Base-by-base conservation (phyloP, 176 grass and related monocot species). In the Otatea glauca region DNA sequence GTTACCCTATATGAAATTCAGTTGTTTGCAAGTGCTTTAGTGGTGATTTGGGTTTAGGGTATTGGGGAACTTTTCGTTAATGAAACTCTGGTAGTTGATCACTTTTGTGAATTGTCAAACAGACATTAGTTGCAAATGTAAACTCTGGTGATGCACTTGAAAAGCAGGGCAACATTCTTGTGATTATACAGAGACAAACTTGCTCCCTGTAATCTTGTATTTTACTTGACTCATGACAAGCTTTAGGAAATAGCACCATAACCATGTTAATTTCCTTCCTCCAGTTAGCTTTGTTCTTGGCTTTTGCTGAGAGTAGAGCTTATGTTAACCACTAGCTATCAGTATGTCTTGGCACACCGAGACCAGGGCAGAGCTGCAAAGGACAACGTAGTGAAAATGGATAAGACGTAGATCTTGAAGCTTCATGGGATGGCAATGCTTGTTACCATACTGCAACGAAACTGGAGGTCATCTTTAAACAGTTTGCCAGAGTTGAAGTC, bases 1-100 rank as follows among this genome's bases (percentile, higher is more conserved):
- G 42, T 72, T 15, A 47, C 69, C n/a, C n/a, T 70, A 13, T 43
- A 39, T 70, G 38, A 43, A 43, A 53, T 74, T 74, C 48, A 54
- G 21, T 53, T 12, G 6, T 32, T 59, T 58, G 53, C 53, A 58
- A 76, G 55, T 59, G 53, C 34, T 59, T 59, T 54, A 42, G 16
- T 39, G 65, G 35, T 39, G 2, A 68, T 68, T 67, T 67, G 4
- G 7, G 17, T 68, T 39, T 68, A 39, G 35, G 65, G 39, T 7
- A 68, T 68, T 68, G 16, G 35, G 65, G 17, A 39, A 39, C 37
- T 68, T 68, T 35, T 68, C 3, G 65, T 21, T 8, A 38, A 39
- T 39, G 65, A 39, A 65, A 39, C 65, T 68, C 16, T 38, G 29
- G 29, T 66, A 38, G 15, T 66, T 66, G 15, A 65, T 34, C 62